Conservation (phyloP, 192 early-diverging fungal species). For the Coemansia pectinata region DNA sequence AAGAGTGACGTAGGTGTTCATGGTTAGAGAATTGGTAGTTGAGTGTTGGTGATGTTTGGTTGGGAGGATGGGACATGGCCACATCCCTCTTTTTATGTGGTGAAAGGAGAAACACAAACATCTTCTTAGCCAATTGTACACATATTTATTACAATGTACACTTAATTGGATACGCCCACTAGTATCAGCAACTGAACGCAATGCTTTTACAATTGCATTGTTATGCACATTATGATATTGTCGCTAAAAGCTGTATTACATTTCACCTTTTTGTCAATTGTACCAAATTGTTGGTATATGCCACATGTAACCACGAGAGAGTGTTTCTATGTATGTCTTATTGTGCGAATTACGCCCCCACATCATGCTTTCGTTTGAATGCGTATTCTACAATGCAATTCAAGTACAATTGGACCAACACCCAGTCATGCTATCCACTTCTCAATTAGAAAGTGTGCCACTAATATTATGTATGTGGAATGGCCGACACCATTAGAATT, state of each 20-base stretch:
- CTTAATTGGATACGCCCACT: neutral
- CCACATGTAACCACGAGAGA: neutral
- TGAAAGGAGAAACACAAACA: neutral
- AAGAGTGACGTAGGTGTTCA: constrained; percentile 19
- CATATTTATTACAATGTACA: neutral
- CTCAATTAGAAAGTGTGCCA: neutral
- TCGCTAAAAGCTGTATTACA: neutral
- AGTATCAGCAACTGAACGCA: neutral
- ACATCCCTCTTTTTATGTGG: neutral
- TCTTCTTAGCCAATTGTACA: too few relatives aligned
- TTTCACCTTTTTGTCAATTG: neutral
- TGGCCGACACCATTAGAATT: neutral
- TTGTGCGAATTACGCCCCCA: neutral
- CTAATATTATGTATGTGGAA: neutral
- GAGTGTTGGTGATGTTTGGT: neutral
- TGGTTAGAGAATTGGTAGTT: neutral
- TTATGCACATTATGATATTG: neutral
- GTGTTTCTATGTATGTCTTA: neutral
- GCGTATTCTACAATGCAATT: neutral
- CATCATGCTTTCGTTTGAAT: neutral
- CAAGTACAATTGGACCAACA: neutral
- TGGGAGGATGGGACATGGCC: neutral
- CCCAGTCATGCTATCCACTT: too few relatives aligned
- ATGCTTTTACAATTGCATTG: neutral
- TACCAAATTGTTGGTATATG: neutral